Base-by-base conservation (phyloP, 805 yeast genomes). In the Grigorovia humatica region DNA sequence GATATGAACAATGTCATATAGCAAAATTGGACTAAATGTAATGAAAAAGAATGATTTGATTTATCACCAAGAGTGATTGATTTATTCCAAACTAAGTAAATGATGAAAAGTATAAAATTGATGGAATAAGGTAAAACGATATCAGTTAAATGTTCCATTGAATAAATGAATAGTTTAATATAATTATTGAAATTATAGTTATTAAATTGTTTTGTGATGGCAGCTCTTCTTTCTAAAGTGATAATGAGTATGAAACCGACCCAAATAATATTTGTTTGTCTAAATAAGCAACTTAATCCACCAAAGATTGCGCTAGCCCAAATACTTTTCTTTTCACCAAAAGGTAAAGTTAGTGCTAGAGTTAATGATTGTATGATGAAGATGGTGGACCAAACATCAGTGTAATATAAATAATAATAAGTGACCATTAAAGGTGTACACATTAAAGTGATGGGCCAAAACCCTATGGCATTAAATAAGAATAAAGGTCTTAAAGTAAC, bases 211-310 rank as follows among this genome's bases (percentile, higher is more conserved):
- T 70, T 67, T 8, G 74, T 70, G 17, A 74, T 66, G 48, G 70
- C 70, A 23, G 76, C 74, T 40, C 71, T 64, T 52, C 75, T 66
- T 58, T 83, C 88, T 29, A 85, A 64, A 9, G 80, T 70, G 1
- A 80, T 65, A 0, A 79, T 75, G 49, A 80, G 69, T 0, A 83
- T 72, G 56, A 86, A 81, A 0, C 77, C 80, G 13, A 80, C 75
- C 99, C 99, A 93, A 0, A 89, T 72, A 38, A 93, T 82, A 60
- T 93, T 93, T 0, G 99, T 93, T 60, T 93, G 99, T 55, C 99
- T 77, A 63, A 93, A 83, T 62, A 78, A 69, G 41, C 93, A 71
- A 60, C 96, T 84, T 4, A 74, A 30, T 5, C 81, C 74, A 0
- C 87, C 86, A 27, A 82, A 57, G 5, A 77, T 2, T 0, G 84